Evolutionary conservation across 2,329 filamentous ascomycete genomes (phyloP).

Genomic region (Calonectria pseudoreteaudii): DNA sequence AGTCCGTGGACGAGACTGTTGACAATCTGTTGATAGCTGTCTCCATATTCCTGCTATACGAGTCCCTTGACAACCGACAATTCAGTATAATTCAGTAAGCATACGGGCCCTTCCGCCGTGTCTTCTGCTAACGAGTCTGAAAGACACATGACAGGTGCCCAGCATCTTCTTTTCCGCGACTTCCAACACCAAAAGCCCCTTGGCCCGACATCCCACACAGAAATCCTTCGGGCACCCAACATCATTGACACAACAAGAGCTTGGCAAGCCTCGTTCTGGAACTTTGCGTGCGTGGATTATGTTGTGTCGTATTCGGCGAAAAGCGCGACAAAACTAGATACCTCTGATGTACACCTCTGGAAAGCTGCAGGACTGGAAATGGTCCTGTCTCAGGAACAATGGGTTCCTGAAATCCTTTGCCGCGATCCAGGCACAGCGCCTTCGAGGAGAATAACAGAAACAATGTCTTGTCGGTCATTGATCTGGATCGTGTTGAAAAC

Average conservation of each 20-base stretch:
- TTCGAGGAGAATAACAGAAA: not conserved
- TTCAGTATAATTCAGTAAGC: not conserved
- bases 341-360: not conserved
- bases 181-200: not conserved
- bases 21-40: constrained; percentile 6
- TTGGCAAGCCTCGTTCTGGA: constrained; percentile 16
- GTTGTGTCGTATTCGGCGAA: not conserved
- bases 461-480: not conserved
- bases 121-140: not conserved
- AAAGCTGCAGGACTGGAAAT: constrained; percentile 7
- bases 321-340: not conserved
- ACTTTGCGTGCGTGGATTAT: constrained; percentile 8
- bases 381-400: not conserved
- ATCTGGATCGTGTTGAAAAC: constrained; percentile 2
- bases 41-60: constrained; percentile 5
- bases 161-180: not conserved
- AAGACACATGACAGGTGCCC: constrained; percentile 12
- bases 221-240: not conserved
- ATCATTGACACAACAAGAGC: constrained; percentile 8
- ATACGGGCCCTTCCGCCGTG: not conserved
- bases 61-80: not conserved
- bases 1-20: not conserved
- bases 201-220: not conserved
- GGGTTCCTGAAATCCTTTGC: not conserved
- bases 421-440: not conserved